Evolutionary conservation across 1,284 basidiomycete species (phyloP), one percentile per base, ranked within the genome.

Genomic region (Meira miltonrushii): DNA sequence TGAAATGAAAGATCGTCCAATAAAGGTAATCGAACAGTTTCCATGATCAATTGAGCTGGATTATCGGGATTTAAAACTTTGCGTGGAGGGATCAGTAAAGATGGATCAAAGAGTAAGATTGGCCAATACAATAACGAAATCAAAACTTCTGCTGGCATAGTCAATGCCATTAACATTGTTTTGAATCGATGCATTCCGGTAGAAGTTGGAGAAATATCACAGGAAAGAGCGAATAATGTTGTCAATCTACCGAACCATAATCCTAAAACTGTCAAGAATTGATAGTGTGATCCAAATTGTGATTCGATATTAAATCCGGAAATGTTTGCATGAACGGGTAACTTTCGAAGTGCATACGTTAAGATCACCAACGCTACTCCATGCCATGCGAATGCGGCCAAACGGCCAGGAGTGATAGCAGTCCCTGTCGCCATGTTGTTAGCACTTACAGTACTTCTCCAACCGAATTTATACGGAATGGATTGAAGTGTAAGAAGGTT

Each of bases 111-210:
- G 5, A 51, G 13, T 9, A 64, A 25, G 2, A 73, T 55, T 1
- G 62, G 58, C 71, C 71, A 73, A 58, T 71, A 73, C 13, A 73
- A 57, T 15, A 65, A 8, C 6, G 69, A 61, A 60, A 73, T 67
- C 21, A 72, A 21, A 17, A 55, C 54, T 54, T 73, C 69, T 6
- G 55, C 55, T 9, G 71, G 71, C 11, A 73, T 50, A 9, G 67
- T 57, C 2, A 44, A 41, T 8, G 59, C 57, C 54, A 53, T 59
- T 17, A 61, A 17, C 2, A 68, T 13, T 21, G 59, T 49, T 17
- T 68, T 66, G 4, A 25, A 5, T 48, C n/a, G n/a, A 8, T 13
- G 13, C 15, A 39, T 38, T 13, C 21, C 15, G 23, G 43, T 5
- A 39, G 12, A 33, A 39, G 5, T 41, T 41, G 50, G 50, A 15